Evolutionary conservation across 1,139 yeast genomes (phyloP).

Genomic region (Kodamaea arcana): DNA sequence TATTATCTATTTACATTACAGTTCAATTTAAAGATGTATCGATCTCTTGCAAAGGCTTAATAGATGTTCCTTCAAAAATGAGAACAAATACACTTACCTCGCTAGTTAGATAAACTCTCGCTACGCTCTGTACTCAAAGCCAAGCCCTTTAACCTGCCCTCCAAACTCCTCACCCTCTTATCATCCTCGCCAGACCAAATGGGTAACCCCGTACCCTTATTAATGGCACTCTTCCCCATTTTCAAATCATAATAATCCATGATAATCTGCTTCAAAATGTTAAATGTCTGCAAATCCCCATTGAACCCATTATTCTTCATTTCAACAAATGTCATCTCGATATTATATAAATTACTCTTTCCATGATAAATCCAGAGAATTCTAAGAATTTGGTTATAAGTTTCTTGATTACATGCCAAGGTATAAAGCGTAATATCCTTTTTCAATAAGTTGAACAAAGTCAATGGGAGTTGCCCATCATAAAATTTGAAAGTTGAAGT

Average conservation of each 20-base stretch:
- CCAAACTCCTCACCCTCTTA: conserved; percentile 26
- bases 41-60: too few species aligned
- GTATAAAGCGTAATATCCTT: conserved; percentile 31
- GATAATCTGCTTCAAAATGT: conserved; percentile 34
- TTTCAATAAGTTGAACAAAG: conserved; percentile 35
- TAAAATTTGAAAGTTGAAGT: conserved; percentile 23
- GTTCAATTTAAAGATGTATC: too few species aligned
- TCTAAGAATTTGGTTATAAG: conserved; percentile 38
- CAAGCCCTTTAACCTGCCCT: conserved; percentile 14
- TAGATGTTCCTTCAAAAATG: too few species aligned
- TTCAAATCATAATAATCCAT: conserved; percentile 34
- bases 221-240: conserved; percentile 22
- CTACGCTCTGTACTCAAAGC: conserved; percentile 5
- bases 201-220: conserved; percentile 17
- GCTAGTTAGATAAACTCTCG: too few species aligned
- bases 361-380: conserved; percentile 40
- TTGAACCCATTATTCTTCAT: conserved; percentile 42
- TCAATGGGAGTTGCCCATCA: conserved; percentile 35
- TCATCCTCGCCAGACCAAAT: conserved; percentile 40
- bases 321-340: conserved; percentile 33
- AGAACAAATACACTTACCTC: too few species aligned
- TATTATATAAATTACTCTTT: conserved; percentile 30
- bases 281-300: conserved; percentile 36
- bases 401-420: conserved; percentile 37
- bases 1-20: too few species aligned